Evolutionary conservation across 306 rosid genomes (phyloP).

Genomic region (Lablab purpureus): DNA sequence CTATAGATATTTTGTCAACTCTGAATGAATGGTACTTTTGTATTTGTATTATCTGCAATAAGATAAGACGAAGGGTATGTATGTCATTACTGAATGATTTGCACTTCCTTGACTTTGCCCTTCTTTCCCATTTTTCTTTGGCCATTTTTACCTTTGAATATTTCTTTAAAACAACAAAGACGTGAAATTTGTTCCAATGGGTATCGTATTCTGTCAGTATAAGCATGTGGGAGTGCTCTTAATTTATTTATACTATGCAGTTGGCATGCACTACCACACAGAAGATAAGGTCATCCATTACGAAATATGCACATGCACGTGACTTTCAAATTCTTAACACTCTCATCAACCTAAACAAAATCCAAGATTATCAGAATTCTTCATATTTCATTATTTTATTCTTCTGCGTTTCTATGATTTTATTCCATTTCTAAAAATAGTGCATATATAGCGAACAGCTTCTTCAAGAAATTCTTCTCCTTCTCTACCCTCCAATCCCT

Average conservation of each 20-base stretch:
- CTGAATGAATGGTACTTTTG: conserved; percentile 15
- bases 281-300: conserved; percentile 46
- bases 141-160: conserved; percentile 31
- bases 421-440: neutral
- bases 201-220: conserved; percentile 55
- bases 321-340: conserved; percentile 42
- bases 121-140: conserved; percentile 17
- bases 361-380: neutral
- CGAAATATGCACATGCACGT: conserved; percentile 42
- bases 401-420: conserved; percentile 31
- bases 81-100: conserved; percentile 1
- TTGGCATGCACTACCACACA: conserved; percentile 48
- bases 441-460: conserved; percentile 2
- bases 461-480: conserved; percentile 22
- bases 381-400: conserved; percentile 23
- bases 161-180: conserved; percentile 29
- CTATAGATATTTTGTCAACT: neutral
- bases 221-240: conserved; percentile 48
- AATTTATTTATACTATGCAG: conserved; percentile 40
- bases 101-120: conserved; percentile 34
- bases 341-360: conserved; percentile 20
- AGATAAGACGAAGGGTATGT: conserved; percentile 14
- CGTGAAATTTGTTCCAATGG: conserved; percentile 43
- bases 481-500: neutral
- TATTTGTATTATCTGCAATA: conserved; percentile 1